A percentile compares a stretch with the other conserved stretches of the same genome.
phyloP scores from a whole-genome alignment of 495 filamentous ascomycete species.

The Haplographium delicatum region DNA sequence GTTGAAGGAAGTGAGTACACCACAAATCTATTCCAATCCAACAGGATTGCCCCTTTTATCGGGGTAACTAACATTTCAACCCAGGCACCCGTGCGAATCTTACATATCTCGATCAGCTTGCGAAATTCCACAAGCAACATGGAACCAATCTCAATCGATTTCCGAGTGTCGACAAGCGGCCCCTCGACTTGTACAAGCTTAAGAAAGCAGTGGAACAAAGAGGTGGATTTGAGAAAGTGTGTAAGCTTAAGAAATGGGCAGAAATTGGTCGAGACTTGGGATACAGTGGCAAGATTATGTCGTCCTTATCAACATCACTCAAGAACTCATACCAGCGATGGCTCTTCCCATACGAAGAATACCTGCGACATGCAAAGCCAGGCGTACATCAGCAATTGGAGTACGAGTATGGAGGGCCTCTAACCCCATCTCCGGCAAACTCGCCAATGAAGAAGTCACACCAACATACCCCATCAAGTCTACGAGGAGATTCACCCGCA shows the following conservation, averaged over 20 bases:
- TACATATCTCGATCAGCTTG: conserved; percentile 90
- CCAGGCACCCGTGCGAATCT: conserved; percentile 85
- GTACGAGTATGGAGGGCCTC: conserved; percentile 85
- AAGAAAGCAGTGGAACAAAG: conserved; percentile 94
- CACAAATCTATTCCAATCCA: conserved; percentile 35
- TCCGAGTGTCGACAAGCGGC: conserved; percentile 96
- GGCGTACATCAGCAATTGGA: conserved; percentile 96
- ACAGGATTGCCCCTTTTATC: too few species aligned
- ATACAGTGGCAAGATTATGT: conserved; percentile 99
- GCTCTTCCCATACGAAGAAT: conserved; percentile 95
- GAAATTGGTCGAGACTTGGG: conserved; percentile 96
- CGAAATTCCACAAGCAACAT: conserved; percentile 95
- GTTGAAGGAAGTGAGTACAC: conserved; percentile 88
- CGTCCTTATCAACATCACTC: conserved; percentile 94
- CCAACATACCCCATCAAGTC: conserved; percentile 61
- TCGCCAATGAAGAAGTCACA: conserved; percentile 79
- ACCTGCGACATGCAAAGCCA: conserved; percentile 85
- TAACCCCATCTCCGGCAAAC: conserved; percentile 84
- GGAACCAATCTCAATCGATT: conserved; percentile 90
- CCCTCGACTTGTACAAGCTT: conserved; percentile 88
- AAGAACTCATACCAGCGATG: conserved; percentile 98
- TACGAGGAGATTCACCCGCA: conserved; percentile 64
- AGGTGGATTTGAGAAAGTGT: conserved; percentile 92
- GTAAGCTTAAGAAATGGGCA: conserved; percentile 98
- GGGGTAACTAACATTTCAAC: too few species aligned